phyloP scores from a whole-genome alignment of 441 rosid genomes.

The Pelargonium myrrhifolium region DNA sequence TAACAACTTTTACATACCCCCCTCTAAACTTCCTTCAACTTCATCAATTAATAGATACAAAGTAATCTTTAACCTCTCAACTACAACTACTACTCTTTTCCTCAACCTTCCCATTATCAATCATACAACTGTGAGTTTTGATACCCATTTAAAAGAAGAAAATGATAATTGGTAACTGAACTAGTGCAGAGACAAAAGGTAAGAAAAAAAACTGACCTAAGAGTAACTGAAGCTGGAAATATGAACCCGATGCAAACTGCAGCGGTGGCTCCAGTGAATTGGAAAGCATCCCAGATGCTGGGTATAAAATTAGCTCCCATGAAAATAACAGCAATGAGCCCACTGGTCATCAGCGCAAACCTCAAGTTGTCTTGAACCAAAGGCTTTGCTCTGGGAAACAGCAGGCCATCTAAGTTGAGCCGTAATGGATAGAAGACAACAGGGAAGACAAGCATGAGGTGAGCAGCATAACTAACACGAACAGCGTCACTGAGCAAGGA shows the following conservation, averaged over 20 bases:
- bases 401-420: conserved; percentile 82
- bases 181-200: background rate
- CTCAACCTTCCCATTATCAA: too few relatives aligned
- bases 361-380: conserved; percentile 54
- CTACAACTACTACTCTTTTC: too few relatives aligned
- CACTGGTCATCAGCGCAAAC: conserved; percentile 55
- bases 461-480: conserved; percentile 87
- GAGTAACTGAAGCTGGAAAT: conserved; percentile 82
- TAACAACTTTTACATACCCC: too few relatives aligned
- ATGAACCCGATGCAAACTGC: conserved; percentile 96
- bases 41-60: too few relatives aligned
- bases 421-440: conserved; percentile 80
- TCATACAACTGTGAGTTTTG: background rate
- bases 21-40: too few relatives aligned
- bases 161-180: background rate
- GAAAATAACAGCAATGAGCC: conserved; percentile 55
- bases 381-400: conserved; percentile 67
- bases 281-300: conserved; percentile 99
- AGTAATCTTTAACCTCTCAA: too few relatives aligned
- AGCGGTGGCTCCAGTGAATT: conserved; percentile 94
- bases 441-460: conserved; percentile 97
- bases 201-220: conserved; percentile 44
- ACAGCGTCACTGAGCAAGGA: conserved; percentile 77
- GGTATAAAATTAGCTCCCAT: conserved; percentile 91
- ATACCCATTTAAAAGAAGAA: background rate